Evolutionary conservation across 2,329 filamentous ascomycete species (phyloP), one percentile per base, ranked within the genome.

Genomic region (Epichloe sp.): DNA sequence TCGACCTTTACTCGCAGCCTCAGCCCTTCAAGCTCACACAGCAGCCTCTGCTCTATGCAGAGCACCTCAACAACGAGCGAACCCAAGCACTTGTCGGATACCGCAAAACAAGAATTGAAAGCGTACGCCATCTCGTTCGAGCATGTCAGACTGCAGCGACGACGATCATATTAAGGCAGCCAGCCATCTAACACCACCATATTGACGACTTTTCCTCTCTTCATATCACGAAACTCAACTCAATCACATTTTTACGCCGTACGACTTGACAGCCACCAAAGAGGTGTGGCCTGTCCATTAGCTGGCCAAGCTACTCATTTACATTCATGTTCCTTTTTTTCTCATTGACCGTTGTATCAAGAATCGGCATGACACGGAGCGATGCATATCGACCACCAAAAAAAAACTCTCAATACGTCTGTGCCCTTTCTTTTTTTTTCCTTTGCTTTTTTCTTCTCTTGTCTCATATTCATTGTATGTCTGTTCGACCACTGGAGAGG

Each of bases 111-210:
- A 66, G 88, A 95, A 65, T 78, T 96, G 37, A 82, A 84, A 63
- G 84, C 85, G 58, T 96, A 96, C 68, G 86, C 87, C 58, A 86
- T 85, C 63, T 88, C 86, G 2, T 95, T 96, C 65, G 90, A 96
- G 68, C 86, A 89, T 58, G 83, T 85, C 52, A 78, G 86, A 55
- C 64, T 73, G 50, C 76, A 79, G 60, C 75, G 78, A 58, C 70
- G 78, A 61, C 68, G 81, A 71, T 76, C 78, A 34, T 72, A 75
- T 62, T 80, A 74, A 38, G 12, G 19, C 34, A 15, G 17, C 8
- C 35, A 14, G 12, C 23, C 42, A 7, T 23, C 26, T 15, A 36
- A 17, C 12, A 36, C 5, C 5, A 23, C 31, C 34, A 37, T 31
- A 42, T 31, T 34, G 38, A 37, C 26, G 45, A 45, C 41, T n/a